A percentile compares a stretch with the other conserved stretches of the same genome.
Conservation (phyloP, 2,329 filamentous ascomycete genomes). For the Pseudogymnoascus sp. region DNA sequence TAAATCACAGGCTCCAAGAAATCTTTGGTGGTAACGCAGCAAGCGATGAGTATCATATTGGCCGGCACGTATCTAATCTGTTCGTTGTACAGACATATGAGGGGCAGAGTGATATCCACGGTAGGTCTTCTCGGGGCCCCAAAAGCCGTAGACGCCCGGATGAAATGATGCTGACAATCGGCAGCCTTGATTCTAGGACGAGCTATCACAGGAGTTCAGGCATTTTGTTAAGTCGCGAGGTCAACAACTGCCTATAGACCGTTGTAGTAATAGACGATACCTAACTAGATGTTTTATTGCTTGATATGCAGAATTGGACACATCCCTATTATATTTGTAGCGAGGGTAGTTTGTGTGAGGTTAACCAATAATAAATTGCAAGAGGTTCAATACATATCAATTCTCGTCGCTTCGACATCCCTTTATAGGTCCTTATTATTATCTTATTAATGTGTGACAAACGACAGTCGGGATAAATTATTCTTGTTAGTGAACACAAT, state of each 20-base stretch:
- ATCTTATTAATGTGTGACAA: background rate
- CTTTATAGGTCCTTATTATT: background rate
- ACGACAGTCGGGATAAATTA: background rate
- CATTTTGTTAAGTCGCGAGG: constrained; percentile 41
- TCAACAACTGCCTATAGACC: background rate
- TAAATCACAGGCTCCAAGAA: constrained; percentile 59
- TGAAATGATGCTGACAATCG: constrained; percentile 34
- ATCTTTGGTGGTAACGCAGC: constrained; percentile 96
- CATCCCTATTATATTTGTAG: no score
- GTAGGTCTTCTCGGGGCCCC: background rate
- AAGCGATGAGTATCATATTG: constrained; percentile 93
- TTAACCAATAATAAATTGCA: no score
- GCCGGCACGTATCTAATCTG: constrained; percentile 87
- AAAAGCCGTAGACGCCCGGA: background rate
- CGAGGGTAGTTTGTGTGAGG: no score
- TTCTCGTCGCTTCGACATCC: background rate
- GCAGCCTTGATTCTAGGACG: constrained; percentile 59
- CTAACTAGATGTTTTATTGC: no score
- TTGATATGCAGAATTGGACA: background rate
- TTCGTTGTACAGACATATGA: constrained; percentile 98
- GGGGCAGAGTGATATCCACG: constrained; percentile 94
- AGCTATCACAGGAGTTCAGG: constrained; percentile 67
- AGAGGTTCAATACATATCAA: no score
- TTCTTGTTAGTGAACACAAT: background rate
- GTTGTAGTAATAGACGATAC: background rate